Base-by-base conservation (phyloP, 2,329 filamentous ascomycete species). In the Fonsecaea monophora region DNA sequence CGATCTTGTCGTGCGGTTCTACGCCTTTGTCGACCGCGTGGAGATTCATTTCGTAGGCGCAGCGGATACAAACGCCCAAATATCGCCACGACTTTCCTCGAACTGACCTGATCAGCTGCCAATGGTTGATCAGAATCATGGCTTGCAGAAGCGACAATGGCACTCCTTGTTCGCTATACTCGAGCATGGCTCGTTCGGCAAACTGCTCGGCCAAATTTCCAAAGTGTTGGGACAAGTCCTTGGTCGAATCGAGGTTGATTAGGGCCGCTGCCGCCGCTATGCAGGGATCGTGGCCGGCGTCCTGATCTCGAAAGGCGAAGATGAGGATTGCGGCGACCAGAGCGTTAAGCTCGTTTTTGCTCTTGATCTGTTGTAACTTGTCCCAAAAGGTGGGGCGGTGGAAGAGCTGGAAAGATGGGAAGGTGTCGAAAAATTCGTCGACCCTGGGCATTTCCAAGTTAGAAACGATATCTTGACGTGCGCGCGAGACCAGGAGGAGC, bases 41-140 rank as follows among this genome's bases (percentile, higher is more conserved):
- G 9, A 79, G 60, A 60, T 78, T 76, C 38, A 77, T 61, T 62
- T 80, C 78, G 62, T 79, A 79, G 8, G 76, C 74, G 21, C 75
- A 53, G 10, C 76, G 62, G n/a, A 77, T 70, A 61, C 72, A 74
- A 3, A 60, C 68, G 13, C 75, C 73, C 1, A 75, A 71, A 7
- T 73, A 73, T 62, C 78, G 71, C 79, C 79, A 81, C 6, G 79
- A 75, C 35, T 71, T 74, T 2, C 76, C 78, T 10, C 73, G 75
- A 2, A 80, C 79, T 25, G 77, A 76, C 21, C 73, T 72, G 0
- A 74, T 77, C 9, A 80, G 73, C 42, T 77, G 75, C 60, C 75
- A 77, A 66, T 76, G 76, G 1, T 77, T 76, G 7, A 73, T 71
- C 1, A 80, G 60, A 38, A 79, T 75, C 40, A 75, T 57, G 1